Evolutionary conservation across 2,329 filamentous ascomycete genomes (phyloP).

Genomic region (Fusarium guadeloupense): DNA sequence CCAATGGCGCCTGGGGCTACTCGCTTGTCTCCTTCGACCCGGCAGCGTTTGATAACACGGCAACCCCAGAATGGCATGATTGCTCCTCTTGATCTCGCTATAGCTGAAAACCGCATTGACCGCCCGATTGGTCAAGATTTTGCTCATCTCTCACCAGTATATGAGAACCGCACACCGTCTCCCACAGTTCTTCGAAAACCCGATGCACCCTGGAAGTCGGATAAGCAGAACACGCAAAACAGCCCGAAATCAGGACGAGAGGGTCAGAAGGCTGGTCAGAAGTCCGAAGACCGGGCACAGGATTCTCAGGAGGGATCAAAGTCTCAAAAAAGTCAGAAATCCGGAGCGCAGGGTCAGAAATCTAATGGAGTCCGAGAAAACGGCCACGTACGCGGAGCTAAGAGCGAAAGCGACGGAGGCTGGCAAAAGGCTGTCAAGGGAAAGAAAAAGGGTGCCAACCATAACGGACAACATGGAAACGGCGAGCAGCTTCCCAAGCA

Average conservation of each 20-base stretch:
- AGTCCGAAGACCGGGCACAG: slow-evolving; percentile 38
- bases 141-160: slow-evolving; percentile 75
- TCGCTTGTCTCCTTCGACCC: slow-evolving; percentile 47
- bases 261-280: slow-evolving; percentile 37
- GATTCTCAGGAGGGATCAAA: slow-evolving; percentile 41
- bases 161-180: slow-evolving; percentile 76
- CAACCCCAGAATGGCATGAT: slow-evolving; percentile 60
- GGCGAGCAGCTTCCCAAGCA: slow-evolving; percentile 66
- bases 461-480: slow-evolving; percentile 47
- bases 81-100: slow-evolving; percentile 65
- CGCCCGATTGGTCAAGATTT: slow-evolving; percentile 51
- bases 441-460: slow-evolving; percentile 57
- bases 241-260: slow-evolving; percentile 35
- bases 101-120: slow-evolving; percentile 54
- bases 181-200: slow-evolving; percentile 68
- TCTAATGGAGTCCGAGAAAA: slow-evolving; percentile 58
- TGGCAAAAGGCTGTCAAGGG: slow-evolving; percentile 69
- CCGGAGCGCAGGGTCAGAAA: slow-evolving; percentile 42
- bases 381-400: slow-evolving; percentile 63
- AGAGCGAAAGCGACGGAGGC: slow-evolving; percentile 62
- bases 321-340: slow-evolving; percentile 43
- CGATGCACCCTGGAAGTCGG: slow-evolving; percentile 51
- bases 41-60: slow-evolving; percentile 52
- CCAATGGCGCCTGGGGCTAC: slow-evolving; percentile 42
- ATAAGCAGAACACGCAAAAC: slow-evolving; percentile 36